Conservation (phyloP, 2,329 filamentous ascomycete genomes). For the Aureobasidium sp. region DNA sequence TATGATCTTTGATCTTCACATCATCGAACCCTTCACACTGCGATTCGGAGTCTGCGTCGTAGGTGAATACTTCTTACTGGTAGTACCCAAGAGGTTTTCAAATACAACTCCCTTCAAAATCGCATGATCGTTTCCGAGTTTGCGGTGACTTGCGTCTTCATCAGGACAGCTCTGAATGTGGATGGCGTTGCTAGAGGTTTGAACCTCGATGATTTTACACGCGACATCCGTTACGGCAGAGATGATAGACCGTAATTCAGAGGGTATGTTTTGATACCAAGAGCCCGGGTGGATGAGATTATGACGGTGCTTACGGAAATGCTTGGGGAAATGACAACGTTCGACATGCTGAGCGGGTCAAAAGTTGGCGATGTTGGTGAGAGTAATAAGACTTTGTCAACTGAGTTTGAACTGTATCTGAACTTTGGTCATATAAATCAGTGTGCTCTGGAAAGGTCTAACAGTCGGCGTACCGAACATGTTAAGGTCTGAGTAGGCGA, state of each 20-base stretch:
- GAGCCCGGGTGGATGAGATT: slow-evolving; percentile 39
- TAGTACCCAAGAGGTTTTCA: slow-evolving; percentile 34
- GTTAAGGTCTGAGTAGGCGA: too few relatives aligned
- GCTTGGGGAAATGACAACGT: too few relatives aligned
- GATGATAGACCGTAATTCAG: slow-evolving; percentile 29
- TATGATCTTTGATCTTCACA: neutral
- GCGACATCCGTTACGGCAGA: slow-evolving; percentile 39
- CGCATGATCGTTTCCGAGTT: too few relatives aligned
- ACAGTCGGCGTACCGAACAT: too few relatives aligned
- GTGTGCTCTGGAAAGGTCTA: too few relatives aligned
- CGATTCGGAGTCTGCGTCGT: neutral
- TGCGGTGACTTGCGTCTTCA: slow-evolving; percentile 32
- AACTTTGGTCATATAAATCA: too few relatives aligned
- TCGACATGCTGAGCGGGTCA: too few relatives aligned
- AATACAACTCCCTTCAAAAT: slow-evolving; percentile 29
- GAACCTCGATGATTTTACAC: slow-evolving; percentile 33
- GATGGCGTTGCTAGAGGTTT: slow-evolving; percentile 38
- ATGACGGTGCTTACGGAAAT: slow-evolving; percentile 30
- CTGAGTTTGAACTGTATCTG: too few relatives aligned
- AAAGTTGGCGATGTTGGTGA: too few relatives aligned
- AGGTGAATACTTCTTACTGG: slow-evolving; percentile 21
- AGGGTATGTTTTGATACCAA: slow-evolving; percentile 43
- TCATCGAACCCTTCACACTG: neutral
- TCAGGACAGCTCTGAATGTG: slow-evolving; percentile 43
- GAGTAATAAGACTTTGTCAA: too few relatives aligned